Evolutionary conservation across 768 basidiomycete genomes (phyloP).

Genomic region (Collybia nuda): DNA sequence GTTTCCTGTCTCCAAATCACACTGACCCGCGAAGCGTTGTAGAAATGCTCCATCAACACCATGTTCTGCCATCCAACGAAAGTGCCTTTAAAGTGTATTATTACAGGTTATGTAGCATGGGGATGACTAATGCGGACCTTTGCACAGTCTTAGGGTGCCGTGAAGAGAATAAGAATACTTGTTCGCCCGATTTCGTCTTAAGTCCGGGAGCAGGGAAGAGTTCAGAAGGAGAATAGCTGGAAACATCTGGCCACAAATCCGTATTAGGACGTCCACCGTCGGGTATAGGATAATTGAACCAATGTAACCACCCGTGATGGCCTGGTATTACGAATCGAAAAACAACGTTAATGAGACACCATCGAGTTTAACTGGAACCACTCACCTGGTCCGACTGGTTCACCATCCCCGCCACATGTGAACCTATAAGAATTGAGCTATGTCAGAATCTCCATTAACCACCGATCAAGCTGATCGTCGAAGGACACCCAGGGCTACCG

Average conservation of each 20-base stretch:
- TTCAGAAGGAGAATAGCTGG: conserved; percentile 68
- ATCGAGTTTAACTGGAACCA: not conserved
- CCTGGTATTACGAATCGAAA: conserved; percentile 26
- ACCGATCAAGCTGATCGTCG: not conserved
- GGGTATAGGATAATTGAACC: conserved; percentile 71
- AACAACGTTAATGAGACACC: not conserved
- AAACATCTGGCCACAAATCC: conserved; percentile 81
- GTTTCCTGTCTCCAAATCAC: conserved; percentile 54
- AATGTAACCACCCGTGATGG: conserved; percentile 88
- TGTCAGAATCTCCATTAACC: not conserved
- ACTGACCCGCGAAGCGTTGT: conserved; percentile 74
- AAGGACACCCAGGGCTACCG: not conserved
- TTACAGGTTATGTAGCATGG: too few relatives aligned
- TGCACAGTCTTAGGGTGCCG: conserved; percentile 73
- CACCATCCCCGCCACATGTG: conserved; percentile 68
- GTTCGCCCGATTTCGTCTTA: conserved; percentile 51
- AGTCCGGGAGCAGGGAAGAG: conserved; percentile 71
- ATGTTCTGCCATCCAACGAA: conserved; percentile 83
- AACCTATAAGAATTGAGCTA: conserved; percentile 47
- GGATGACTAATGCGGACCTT: conserved; percentile 31
- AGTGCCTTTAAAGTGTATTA: conserved; percentile 44
- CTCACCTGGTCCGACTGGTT: conserved; percentile 61
- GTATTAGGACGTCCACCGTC: conserved; percentile 70
- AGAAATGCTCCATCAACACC: conserved; percentile 81
- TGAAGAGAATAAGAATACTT: conserved; percentile 75